Evolutionary conservation across 352 stramenopile species (phyloP).

Genomic region (Pythium vanterpoolii): DNA sequence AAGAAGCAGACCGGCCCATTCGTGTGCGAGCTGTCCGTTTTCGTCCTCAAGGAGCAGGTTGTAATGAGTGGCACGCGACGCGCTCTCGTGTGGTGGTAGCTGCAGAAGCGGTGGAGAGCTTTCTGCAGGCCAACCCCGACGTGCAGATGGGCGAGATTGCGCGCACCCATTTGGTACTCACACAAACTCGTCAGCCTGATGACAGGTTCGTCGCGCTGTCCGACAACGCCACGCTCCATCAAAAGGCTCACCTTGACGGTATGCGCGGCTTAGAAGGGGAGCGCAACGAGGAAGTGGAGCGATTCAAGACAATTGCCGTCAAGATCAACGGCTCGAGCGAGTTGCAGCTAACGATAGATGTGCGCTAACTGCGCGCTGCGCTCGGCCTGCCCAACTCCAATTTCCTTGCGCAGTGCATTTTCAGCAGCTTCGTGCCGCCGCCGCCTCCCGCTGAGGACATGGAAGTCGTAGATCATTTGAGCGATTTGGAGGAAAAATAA

Average conservation of each 20-base stretch:
- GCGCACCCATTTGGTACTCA: not conserved
- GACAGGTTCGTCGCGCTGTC: not conserved
- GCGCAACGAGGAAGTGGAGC: not conserved
- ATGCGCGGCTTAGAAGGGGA: not conserved
- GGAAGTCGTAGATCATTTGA: too few relatives aligned
- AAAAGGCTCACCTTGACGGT: not conserved
- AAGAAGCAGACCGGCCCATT: constrained; percentile 7
- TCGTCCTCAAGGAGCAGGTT: constrained; percentile 3
- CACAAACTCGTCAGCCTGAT: constrained; percentile 1
- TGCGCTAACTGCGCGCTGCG: not conserved
- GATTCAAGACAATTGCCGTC: not conserved
- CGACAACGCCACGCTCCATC: not conserved
- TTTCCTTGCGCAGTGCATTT: not conserved
- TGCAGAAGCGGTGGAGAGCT: not conserved
- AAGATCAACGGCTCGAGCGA: not conserved
- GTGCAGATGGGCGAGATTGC: constrained; percentile 6
- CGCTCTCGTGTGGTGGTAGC: not conserved
- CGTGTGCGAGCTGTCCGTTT: not conserved
- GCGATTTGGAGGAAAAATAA: too few relatives aligned
- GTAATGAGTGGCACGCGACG: not conserved
- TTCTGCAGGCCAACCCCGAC: not conserved
- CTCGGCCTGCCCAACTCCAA: not conserved
- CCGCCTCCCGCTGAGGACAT: too few relatives aligned
- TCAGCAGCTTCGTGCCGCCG: not conserved
- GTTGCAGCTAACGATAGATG: not conserved